phyloP scores from a whole-genome alignment of 768 basidiomycete genomes.

The Hortiboletus campestris region DNA sequence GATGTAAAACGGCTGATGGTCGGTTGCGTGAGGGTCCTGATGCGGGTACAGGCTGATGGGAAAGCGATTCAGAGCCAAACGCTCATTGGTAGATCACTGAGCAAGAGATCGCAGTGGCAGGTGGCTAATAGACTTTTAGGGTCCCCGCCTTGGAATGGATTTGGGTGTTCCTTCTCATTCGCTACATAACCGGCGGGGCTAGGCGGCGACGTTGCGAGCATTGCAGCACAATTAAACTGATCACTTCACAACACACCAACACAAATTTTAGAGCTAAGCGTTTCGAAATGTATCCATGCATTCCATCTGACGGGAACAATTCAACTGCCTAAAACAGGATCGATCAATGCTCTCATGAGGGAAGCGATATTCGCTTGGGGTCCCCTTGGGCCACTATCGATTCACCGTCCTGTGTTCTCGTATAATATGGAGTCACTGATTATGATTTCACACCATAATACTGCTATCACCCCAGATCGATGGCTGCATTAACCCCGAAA shows the following conservation, averaged over 20 bases:
- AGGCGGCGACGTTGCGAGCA: neutral
- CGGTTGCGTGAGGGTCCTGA: constrained; percentile 25
- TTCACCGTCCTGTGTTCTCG: neutral
- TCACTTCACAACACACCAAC: neutral
- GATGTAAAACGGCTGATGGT: constrained; percentile 35
- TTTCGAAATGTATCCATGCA: neutral
- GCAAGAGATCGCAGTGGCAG: constrained; percentile 12
- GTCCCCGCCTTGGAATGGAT: constrained; percentile 12
- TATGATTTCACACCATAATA: neutral
- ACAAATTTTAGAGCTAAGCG: constrained; percentile 3
- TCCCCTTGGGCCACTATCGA: constrained; percentile 2
- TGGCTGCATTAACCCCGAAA: neutral
- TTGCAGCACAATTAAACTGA: neutral
- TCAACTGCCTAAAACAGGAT: constrained; percentile 1
- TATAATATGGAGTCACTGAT: neutral
- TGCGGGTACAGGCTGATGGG: constrained; percentile 15
- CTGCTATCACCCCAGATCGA: neutral
- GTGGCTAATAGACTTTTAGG: constrained; percentile 34
- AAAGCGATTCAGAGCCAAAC: constrained; percentile 20
- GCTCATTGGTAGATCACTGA: constrained; percentile 26
- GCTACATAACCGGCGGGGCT: neutral
- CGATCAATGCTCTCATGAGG: constrained; percentile 7
- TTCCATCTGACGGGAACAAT: constrained; percentile 1
- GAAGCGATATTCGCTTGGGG: constrained; percentile 4
- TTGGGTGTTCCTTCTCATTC: constrained; percentile 2